Conservation (phyloP, 805 yeast genomes). For the Hanseniaspora vineae region DNA sequence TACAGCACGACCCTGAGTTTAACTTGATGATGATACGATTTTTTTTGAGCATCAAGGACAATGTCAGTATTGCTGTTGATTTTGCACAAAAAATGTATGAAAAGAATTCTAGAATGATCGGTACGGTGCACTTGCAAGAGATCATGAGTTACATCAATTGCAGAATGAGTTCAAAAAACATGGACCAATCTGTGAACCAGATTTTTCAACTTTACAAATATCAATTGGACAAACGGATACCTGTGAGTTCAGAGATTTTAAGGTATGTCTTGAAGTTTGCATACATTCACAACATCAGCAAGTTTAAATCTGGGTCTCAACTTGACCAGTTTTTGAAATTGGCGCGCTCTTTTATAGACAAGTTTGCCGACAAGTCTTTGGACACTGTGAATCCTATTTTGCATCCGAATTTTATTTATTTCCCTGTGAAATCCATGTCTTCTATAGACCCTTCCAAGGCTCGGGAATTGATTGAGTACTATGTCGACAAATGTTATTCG, state of each 20-base stretch:
- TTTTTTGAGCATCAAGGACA: slow-evolving; percentile 9
- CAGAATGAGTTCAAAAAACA: slow-evolving; percentile 12
- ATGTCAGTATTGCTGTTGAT: slow-evolving; percentile 12
- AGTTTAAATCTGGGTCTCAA: slow-evolving; percentile 4
- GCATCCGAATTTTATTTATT: slow-evolving; percentile 25
- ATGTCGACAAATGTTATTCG: slow-evolving; percentile 17
- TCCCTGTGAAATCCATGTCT: slow-evolving; percentile 23
- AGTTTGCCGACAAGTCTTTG: slow-evolving; percentile 12
- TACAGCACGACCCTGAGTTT: slow-evolving; percentile 13
- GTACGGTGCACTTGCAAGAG: slow-evolving; percentile 17
- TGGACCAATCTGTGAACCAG: slow-evolving; percentile 5
- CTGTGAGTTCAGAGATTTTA: slow-evolving; percentile 18
- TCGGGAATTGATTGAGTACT: slow-evolving; percentile 20
- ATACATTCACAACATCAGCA: slow-evolving; percentile 16
- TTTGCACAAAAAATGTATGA: slow-evolving; percentile 11
- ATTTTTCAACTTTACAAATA: slow-evolving; percentile 17
- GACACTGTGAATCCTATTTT: slow-evolving; percentile 14
- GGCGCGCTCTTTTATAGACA: slow-evolving; percentile 20
- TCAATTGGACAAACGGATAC: slow-evolving; percentile 15
- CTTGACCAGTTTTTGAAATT: slow-evolving; percentile 19
- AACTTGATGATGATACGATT: slow-evolving; percentile 14
- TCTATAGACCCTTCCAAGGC: slow-evolving; percentile 22
- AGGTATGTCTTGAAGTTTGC: slow-evolving; percentile 20
- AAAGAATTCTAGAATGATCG: slow-evolving; percentile 9
- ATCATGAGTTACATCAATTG: slow-evolving; percentile 22